Percentiles rank a stretch among this genome's conserved stretches.
Evolutionary conservation across 202 grass and related monocot genomes (phyloP).

Genomic region (Musa balbisiana): DNA sequence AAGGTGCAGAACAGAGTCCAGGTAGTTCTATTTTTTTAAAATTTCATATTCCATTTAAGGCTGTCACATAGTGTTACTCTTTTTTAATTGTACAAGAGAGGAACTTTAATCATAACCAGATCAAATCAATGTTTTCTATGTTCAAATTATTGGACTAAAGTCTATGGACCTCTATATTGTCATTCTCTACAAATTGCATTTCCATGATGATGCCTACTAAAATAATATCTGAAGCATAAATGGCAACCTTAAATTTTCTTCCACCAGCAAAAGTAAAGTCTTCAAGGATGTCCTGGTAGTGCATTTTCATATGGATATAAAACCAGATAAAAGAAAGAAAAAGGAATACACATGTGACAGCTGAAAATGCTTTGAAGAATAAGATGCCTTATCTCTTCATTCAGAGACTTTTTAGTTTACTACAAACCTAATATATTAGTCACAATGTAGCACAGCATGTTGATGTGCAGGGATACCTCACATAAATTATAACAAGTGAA

Average conservation of each 20-base stretch:
- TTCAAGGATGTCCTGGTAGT: not conserved
- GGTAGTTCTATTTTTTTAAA: not conserved
- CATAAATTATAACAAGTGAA: too few species aligned
- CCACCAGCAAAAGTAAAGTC: not conserved
- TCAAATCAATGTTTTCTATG: not conserved
- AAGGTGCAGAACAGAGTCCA: slow-evolving; percentile 37
- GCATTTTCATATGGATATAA: not conserved
- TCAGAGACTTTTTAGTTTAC: not conserved
- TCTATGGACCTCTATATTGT: not conserved
- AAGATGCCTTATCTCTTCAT: not conserved
- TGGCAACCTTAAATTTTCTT: too few species aligned
- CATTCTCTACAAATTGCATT: not conserved
- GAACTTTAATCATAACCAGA: not conserved
- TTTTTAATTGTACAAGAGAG: not conserved
- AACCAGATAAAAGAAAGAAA: not conserved
- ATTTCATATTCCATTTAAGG: not conserved
- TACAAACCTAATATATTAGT: not conserved
- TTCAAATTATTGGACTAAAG: not conserved
- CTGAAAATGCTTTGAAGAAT: not conserved
- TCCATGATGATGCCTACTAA: not conserved
- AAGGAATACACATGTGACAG: not conserved
- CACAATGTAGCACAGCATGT: too few species aligned
- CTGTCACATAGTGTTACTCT: not conserved
- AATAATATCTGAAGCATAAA: too few species aligned
- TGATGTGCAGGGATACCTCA: too few species aligned